These are phyloP conservation scores for Russula lepida DNA, from an alignment of 768 basidiomycete species.

Conservation along the genomic window DNA sequence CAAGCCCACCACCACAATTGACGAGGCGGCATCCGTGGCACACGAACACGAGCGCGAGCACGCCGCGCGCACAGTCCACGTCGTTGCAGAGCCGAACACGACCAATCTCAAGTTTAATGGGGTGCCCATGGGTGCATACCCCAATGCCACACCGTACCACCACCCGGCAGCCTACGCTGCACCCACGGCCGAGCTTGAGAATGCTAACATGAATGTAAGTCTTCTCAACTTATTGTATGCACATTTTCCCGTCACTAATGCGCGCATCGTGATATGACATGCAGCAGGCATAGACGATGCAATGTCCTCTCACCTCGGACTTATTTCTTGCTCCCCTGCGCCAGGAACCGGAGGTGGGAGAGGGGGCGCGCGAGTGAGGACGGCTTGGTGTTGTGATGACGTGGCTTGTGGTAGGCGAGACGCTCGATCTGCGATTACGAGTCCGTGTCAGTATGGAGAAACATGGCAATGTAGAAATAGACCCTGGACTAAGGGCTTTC, in stretches of 20 bases:
- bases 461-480: conserved; percentile 42
- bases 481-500: conserved; percentile 20
- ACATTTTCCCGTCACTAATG: conserved; percentile 40
- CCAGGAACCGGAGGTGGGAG: conserved; percentile 26
- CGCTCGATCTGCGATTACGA: conserved; percentile 13
- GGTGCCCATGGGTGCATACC: conserved; percentile 61
- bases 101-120: conserved; percentile 46
- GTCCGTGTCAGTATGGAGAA: conserved; percentile 19
- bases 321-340: conserved; percentile 27
- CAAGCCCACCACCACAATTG: conserved; percentile 15
- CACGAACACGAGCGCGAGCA: conserved; percentile 61
- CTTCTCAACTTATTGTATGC: conserved; percentile 35
- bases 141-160: conserved; percentile 31
- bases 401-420: conserved; percentile 24
- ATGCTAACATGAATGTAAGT: conserved; percentile 25
- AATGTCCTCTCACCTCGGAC: conserved; percentile 29
- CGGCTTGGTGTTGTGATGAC: conserved; percentile 34
- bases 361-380: conserved; percentile 38
- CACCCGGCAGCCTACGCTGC: conserved; percentile 18
- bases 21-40: conserved; percentile 20
- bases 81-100: conserved; percentile 66
- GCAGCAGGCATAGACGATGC: conserved; percentile 36
- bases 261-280: conserved; percentile 33
- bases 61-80: conserved; percentile 51
- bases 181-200: conserved; percentile 21